Evolutionary conservation across 805 yeast genomes (phyloP), one percentile per base, ranked within the genome.

Genomic region (Starmerella ratchasimensis): DNA sequence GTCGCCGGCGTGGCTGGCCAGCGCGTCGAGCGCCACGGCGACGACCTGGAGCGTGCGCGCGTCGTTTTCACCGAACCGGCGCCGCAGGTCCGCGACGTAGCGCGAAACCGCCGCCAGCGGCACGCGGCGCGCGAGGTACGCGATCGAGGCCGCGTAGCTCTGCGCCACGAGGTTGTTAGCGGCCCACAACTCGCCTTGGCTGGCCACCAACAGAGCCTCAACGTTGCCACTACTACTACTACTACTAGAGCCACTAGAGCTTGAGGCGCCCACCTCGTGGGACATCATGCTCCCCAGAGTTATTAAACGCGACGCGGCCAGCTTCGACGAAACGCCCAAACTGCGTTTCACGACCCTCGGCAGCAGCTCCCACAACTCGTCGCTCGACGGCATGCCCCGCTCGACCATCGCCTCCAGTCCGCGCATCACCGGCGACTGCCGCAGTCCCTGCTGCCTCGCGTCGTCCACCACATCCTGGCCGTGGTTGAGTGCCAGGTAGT

Each of bases 261-360:
- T 58, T 39, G 76, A 82, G 10, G 81, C 78, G 50, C 70, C 70
- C 1, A 68, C 65, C n/a, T 53, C 51, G 11, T 60, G 43, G 6
- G 56, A 52, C 43, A 76, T 69, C 9, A 72, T 61, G 0, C 80
- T 69, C 33, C 83, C 55, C 15, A 72, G 67, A 6, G 77, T 81
- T 9, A 86, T 55, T 0, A 84, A 76, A 44, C 74, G 69, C 4
- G 93, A 72, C 0, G 88, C 84, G 18, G 86, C 82, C 0, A 80
- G 83, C 51, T 88, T 83, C 0, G 96, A 82, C 0, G 97, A 96
- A 11, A 90, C 62, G 0, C 97, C 97, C 16, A 86, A 80, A 0
- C 93, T 71, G 39, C 64, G 68, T 43, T 74, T 73, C 7, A 81
- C 70, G 2, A 82, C 69, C 16, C 58, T 52, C 17, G 69, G 68